Percentiles rank a stretch among this genome's conserved stretches.
Conservation (phyloP, 2,329 filamentous ascomycete genomes). For the Rutstroemia sp. region DNA sequence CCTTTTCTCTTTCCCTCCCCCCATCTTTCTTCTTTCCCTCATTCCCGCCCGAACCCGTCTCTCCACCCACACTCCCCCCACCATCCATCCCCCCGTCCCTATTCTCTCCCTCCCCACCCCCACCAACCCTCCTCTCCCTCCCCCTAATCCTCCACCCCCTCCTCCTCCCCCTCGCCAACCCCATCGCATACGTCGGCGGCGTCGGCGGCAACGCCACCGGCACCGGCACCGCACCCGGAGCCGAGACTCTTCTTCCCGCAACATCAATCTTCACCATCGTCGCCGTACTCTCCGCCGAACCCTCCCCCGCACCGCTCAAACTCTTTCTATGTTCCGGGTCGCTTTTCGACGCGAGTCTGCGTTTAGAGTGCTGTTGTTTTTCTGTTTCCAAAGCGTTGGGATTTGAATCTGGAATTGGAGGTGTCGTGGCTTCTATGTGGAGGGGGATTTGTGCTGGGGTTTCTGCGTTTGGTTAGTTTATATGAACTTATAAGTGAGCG, state of each 20-base stretch:
- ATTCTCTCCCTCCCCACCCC: neutral
- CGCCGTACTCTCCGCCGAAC: no score
- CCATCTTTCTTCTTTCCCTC: neutral
- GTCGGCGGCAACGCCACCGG: neutral
- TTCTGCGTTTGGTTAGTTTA: neutral
- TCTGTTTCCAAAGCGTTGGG: no score
- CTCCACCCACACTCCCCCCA: no score
- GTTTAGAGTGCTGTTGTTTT: no score
- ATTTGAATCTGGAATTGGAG: no score
- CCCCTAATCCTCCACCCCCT: conserved; percentile 1
- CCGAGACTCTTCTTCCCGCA: neutral
- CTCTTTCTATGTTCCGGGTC: neutral
- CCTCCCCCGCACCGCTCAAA: no score
- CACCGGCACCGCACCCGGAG: neutral
- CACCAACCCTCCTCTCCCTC: neutral
- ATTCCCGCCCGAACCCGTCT: neutral
- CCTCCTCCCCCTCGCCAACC: neutral
- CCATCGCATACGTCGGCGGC: neutral
- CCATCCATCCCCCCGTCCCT: no score
- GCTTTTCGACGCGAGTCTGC: neutral
- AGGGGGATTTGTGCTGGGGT: no score
- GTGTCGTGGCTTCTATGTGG: no score
- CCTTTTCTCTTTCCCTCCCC: neutral
- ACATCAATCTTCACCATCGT: neutral
- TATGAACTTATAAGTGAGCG: no score